Percentiles rank a stretch among this genome's conserved stretches.
Evolutionary conservation across 2,329 filamentous ascomycete species (phyloP).

Genomic region (Madurella fahalii): DNA sequence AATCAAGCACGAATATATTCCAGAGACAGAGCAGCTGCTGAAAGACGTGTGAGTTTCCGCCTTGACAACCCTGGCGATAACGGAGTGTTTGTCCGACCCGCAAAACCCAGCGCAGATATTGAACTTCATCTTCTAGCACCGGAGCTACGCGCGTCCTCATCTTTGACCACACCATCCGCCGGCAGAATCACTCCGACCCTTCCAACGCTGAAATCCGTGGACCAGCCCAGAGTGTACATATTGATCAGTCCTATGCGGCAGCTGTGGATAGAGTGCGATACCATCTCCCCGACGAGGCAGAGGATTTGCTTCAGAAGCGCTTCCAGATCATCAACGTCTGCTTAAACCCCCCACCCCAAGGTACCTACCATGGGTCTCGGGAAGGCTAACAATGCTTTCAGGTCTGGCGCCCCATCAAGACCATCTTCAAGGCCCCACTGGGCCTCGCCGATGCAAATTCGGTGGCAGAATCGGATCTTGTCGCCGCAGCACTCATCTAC

Average conservation of each 20-base stretch:
- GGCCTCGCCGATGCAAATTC: constrained; percentile 38
- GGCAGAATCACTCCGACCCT: constrained; percentile 47
- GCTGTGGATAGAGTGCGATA: constrained; percentile 39
- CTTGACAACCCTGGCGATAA: too few relatives aligned
- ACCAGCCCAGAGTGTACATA: constrained; percentile 23
- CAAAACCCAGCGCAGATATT: not conserved
- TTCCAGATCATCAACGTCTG: constrained; percentile 40
- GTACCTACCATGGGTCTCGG: not conserved
- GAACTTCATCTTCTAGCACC: constrained; percentile 22
- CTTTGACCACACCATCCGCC: constrained; percentile 32
- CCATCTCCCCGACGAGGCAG: constrained; percentile 37
- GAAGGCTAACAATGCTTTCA: not conserved
- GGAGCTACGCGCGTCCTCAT: constrained; percentile 28
- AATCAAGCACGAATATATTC: constrained; percentile 65
- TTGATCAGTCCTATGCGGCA: constrained; percentile 28
- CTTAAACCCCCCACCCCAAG: not conserved
- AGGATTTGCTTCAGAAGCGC: constrained; percentile 30
- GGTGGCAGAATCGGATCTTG: constrained; percentile 38
- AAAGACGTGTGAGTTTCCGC: constrained; percentile 41
- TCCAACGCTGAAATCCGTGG: constrained; percentile 45
- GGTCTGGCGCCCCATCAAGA: constrained; percentile 47
- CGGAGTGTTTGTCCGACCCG: too few relatives aligned
- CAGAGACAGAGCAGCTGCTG: constrained; percentile 64
- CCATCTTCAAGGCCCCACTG: constrained; percentile 42
- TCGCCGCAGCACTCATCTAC: constrained; percentile 35